Percentiles rank a stretch among this genome's conserved stretches.
These are phyloP conservation scores for Xanthoceras sorbifolium DNA, from an alignment of 345 rosid genomes.

Conservation along the genomic window DNA sequence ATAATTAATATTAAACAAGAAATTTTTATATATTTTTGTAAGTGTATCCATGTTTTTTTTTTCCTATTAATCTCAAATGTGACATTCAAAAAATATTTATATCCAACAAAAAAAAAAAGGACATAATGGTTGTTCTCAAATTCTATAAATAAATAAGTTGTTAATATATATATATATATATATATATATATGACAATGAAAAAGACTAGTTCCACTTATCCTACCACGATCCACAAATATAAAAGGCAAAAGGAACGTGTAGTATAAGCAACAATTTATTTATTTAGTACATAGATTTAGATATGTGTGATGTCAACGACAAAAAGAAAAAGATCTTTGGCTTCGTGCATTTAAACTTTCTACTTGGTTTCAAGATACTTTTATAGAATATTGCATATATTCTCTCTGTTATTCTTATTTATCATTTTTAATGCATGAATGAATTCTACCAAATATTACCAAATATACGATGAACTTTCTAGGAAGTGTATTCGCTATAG, in stretches of 20 bases:
- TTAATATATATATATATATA: too few relatives aligned
- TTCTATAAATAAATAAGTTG: too few relatives aligned
- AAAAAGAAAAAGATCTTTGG: slow-evolving; percentile 10
- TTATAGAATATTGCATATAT: neutral
- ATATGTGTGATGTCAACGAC: neutral
- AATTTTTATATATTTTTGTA: neutral
- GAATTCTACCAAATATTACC: neutral
- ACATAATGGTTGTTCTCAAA: too few relatives aligned
- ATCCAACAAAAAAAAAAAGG: neutral
- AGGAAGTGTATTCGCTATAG: too few relatives aligned
- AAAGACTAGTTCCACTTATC: neutral
- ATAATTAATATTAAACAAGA: too few relatives aligned
- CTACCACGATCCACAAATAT: neutral
- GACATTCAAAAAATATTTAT: neutral
- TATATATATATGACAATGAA: neutral
- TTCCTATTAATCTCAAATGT: neutral
- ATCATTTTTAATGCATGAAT: neutral
- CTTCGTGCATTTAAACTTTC: neutral
- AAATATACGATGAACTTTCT: neutral
- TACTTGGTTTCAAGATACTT: neutral
- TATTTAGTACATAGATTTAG: neutral
- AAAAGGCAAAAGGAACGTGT: neutral
- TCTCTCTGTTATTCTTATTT: neutral
- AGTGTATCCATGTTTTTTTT: neutral
- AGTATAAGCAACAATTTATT: too few relatives aligned